Base-by-base conservation (phyloP, 176 grass and related monocot genomes). In the Hordeum marinum region DNA sequence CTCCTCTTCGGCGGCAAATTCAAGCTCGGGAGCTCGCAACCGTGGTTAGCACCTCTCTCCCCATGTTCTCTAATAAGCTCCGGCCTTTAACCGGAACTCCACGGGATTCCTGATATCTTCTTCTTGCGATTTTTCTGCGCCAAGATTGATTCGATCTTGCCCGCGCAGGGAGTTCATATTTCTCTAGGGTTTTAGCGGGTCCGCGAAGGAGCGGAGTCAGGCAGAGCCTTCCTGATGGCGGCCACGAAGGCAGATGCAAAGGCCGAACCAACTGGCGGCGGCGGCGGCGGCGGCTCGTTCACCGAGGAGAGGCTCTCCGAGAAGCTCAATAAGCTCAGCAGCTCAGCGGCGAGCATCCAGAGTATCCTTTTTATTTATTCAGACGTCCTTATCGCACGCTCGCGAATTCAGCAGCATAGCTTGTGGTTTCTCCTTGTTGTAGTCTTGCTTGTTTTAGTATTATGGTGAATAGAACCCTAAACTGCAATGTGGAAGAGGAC, bases 241-340 rank as follows among this genome's bases (percentile, higher is more conserved):
- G 75, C 37, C 11, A 29, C 35, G 67, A 90, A 87, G 75, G 75
- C 84, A 45, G 88, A 86, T 9, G 35, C 59, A 2, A 86, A 83
- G 57, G 59, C 80, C 67, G 85, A 87, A 21, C 39, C 76, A 18
- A 45, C 46, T 9, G 79, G 45, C 26, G 88, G 64, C 34, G 69
- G 60, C 68, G 69, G 52, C 14, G 87, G 61, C 37, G 64, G 65
- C 55, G 88, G 63, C 2, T 78, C 71, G 82, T 99, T 99, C 90
- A 94, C 86, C 77, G 94, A 99, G 80, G 93, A 89, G 43, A 80
- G 84, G 27, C 83, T 99, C 75, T 82, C 85, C 68, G 96, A 99
- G 40, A 99, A 96, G 90, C 91, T 99, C 21, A 63, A 87, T 39
- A 96, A 94, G 86, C 92, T 99, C 74, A 96, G 95, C 87, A 94